Evolutionary conservation across 179 eudicot species (phyloP).

Genomic region (Pouteria campechiana): DNA sequence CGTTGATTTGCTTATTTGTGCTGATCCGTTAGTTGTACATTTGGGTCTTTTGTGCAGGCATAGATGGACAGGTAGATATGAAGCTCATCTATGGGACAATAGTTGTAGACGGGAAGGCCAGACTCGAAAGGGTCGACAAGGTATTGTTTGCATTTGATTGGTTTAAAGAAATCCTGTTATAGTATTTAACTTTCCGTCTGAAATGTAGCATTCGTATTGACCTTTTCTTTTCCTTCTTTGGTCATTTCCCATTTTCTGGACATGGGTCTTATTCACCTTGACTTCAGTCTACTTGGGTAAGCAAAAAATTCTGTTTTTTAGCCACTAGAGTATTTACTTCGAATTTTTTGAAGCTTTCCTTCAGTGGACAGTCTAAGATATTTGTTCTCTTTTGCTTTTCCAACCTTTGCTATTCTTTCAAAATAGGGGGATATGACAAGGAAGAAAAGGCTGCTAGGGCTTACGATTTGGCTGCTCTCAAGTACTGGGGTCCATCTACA

Average conservation of each 20-base stretch:
- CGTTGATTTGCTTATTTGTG: no score
- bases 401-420: no score
- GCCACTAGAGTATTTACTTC: neutral
- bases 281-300: constrained; percentile 90
- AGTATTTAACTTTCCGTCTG: no score
- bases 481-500: constrained; percentile 92
- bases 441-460: constrained; percentile 97
- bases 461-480: constrained; percentile 94
- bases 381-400: no score
- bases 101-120: constrained; percentile 97
- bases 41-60: constrained; percentile 38
- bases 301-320: constrained; percentile 11
- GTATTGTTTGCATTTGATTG: no score
- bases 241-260: neutral
- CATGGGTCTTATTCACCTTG: constrained; percentile 11
- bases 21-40: no score
- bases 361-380: no score
- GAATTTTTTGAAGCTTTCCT: no score
- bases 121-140: constrained; percentile 93
- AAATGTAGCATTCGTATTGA: no score
- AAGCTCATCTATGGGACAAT: constrained; percentile 96
- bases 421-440: constrained; percentile 98
- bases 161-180: no score
- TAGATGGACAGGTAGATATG: constrained; percentile 97
- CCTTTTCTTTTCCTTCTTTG: constrained; percentile 5